Percentiles rank a stretch among this genome's conserved stretches.
phyloP scores from a whole-genome alignment of 345 rosid genomes.

The Alliaria petiolata region DNA sequence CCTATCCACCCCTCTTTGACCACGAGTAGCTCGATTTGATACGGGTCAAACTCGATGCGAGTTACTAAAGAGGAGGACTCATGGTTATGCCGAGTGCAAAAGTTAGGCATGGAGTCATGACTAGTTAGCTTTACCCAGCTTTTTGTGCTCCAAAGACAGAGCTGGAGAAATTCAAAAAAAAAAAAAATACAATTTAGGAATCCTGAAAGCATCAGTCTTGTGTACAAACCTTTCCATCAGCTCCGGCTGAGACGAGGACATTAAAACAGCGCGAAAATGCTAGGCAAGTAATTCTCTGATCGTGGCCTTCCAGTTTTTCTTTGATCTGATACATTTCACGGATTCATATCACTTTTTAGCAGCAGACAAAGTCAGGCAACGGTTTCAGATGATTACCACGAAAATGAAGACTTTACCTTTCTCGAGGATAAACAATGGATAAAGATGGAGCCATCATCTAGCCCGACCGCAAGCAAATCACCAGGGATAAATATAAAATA shows the following conservation, averaged over 20 bases:
- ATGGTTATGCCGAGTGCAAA: constrained; percentile 11
- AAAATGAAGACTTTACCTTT: constrained; percentile 28
- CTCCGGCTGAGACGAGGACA: constrained; percentile 28
- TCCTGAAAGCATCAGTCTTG: neutral
- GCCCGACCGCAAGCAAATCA: constrained; percentile 33
- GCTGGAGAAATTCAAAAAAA: too few species aligned
- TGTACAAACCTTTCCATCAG: constrained; percentile 30
- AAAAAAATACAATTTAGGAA: neutral
- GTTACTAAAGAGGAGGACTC: constrained; percentile 5
- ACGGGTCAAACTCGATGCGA: constrained; percentile 31
- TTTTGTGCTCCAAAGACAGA: constrained; percentile 30
- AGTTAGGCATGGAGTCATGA: neutral
- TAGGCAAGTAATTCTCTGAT: constrained; percentile 27
- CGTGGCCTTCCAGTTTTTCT: constrained; percentile 30
- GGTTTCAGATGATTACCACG: neutral
- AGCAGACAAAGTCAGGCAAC: neutral
- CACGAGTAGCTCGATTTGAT: constrained; percentile 27
- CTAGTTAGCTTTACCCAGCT: constrained; percentile 18
- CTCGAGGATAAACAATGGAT: constrained; percentile 32
- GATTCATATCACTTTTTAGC: neutral
- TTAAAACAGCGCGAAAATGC: constrained; percentile 26
- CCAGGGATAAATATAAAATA: constrained; percentile 35
- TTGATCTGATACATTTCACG: constrained; percentile 15
- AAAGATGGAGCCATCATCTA: constrained; percentile 35
- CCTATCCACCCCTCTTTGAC: constrained; percentile 14